Evolutionary conservation across 2,329 filamentous ascomycete genomes (phyloP), one percentile per base, ranked within the genome.

Genomic region (Arthrobotrys musiformis): DNA sequence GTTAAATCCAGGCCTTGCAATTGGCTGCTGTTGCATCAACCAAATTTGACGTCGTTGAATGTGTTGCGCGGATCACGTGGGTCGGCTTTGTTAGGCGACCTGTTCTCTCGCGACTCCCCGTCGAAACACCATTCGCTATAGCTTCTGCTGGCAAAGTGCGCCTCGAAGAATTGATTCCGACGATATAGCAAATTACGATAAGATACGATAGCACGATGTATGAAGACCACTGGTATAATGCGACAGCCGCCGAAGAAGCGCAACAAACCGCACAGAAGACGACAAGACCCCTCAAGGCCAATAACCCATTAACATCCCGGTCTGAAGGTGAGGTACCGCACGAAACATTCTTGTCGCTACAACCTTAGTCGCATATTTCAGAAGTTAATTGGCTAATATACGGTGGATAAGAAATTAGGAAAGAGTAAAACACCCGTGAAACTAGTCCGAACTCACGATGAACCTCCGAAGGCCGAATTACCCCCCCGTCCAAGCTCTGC

Each of bases 211-310:
- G 22, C 33, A 52, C 13, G 40, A 81, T 81, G 80, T 81, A 81
- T 62, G 80, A 81, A 63, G 80, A 81, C 67, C 80, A 81, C 64
- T 81, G 80, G 80, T 78, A 78, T 37, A 78, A 73, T 73, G 67
- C 74, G 54, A 50, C 74, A 44, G 54, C 52, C 5, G 61, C 69
- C n/a, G 74, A 72, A 46, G 69, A 78, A 33, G 66, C 48, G 15
- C 44, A 46, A 50, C 63, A 40, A 37, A 62, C 60, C 17, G 42
- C 35, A 19, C 60, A 72, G 30, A 72, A 61, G 37, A 35, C 46
- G 17, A 11, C 46, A 24, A 73, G 54, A 22, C 24, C 68, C 4
- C 50, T 48, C 33, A 70, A 70, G 60, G 24, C 50, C 7, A 73
- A 58, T 35, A 73, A 58, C 26, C 35, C 62, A 54, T 52, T 58